Percentiles rank a stretch among this genome's conserved stretches.
These are phyloP conservation scores for Flaveria sonorensis DNA, from an alignment of 129 eudicot species.

Conservation along the genomic window DNA sequence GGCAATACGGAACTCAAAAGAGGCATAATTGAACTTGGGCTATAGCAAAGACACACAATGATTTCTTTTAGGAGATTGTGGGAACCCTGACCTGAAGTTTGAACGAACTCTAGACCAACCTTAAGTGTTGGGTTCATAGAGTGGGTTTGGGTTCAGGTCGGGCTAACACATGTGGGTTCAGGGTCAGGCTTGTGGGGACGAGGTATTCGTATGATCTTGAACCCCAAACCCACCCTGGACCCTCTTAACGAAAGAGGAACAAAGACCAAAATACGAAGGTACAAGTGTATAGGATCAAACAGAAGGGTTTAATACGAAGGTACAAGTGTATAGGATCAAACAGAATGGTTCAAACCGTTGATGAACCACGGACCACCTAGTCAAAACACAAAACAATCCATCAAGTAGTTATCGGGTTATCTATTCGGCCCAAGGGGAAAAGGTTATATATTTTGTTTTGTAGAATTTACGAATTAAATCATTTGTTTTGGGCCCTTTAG, in stretches of 20 bases:
- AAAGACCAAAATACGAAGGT: background rate
- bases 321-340: background rate
- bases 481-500: too few relatives aligned
- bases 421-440: too few relatives aligned
- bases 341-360: background rate
- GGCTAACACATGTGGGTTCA: background rate
- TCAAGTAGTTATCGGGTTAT: too few relatives aligned
- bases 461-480: too few relatives aligned
- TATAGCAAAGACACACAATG: conserved; percentile 50
- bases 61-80: conserved; percentile 17
- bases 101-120: background rate
- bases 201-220: background rate
- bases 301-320: background rate
- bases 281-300: background rate
- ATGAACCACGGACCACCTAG: too few relatives aligned
- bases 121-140: background rate
- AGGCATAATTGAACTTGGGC: conserved; percentile 42
- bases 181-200: background rate
- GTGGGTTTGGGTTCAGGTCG: background rate
- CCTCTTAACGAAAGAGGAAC: background rate
- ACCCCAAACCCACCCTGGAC: background rate
- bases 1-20: conserved; percentile 58
- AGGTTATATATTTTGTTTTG: too few relatives aligned
- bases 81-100: background rate
- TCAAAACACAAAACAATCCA: too few relatives aligned